Evolutionary conservation across 129 eudicot genomes (phyloP), one percentile per base, ranked within the genome.

Genomic region (Lonicera japonica): DNA sequence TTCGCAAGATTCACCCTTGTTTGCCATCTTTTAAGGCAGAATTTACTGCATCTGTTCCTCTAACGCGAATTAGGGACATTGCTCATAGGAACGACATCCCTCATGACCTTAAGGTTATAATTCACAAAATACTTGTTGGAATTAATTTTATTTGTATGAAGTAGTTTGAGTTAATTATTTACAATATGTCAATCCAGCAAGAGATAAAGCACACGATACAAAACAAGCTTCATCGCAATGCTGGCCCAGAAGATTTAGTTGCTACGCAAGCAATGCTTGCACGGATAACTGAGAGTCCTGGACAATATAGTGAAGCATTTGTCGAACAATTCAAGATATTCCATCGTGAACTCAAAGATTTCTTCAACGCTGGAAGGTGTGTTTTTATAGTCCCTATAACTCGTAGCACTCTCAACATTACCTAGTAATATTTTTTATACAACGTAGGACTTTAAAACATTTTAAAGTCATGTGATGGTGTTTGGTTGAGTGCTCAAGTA

Each of bases 121-220:
- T 15, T 55, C 45, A 24, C 19, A 5, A 22, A 54, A 21, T 15
- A 45, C 59, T 53, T 19, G 4, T 34, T 61, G 15, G 36, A 34
- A 24, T 24, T 23, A 45, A 20, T 48, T 38, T 11, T 38, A 47
- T 8, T 38, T 50, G 19, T 9, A 50, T 16, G 20, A 14, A 6
- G 21, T 19, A 47, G 11, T 41, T 66, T 23, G 18, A 58, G 58
- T 64, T 23, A 48, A 62, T 29, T 38, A 39, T 51, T 57, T 46
- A 16, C 38, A 43, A 52, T 55, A 21, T 63, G 56, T 21, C 15
- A 58, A 56, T 65, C 18, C 95, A 91, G 98, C 98, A 91, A 91
- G 90, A 91, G 78, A 91, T 91, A 68, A 91, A 91, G 75, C 98
- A 91, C 68, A 91, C 98, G n/a, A 91, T 91, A 73, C 98, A 91